Evolutionary conservation across 371 early-diverging fungal genomes (phyloP), one percentile per base, ranked within the genome.

Genomic region (Umbelopsis sp.): DNA sequence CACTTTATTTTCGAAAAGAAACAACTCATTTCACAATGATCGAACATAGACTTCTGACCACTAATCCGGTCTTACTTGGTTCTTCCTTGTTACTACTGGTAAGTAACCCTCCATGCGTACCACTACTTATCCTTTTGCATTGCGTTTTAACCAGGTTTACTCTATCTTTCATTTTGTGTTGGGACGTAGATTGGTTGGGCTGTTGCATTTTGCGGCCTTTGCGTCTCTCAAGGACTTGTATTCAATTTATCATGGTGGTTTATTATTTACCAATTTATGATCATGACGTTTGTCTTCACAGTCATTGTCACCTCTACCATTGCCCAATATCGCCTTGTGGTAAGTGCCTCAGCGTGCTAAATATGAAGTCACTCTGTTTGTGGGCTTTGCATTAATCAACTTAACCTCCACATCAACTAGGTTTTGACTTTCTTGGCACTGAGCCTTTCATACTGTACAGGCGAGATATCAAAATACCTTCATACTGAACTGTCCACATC

Each of bases 181-280:
- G 4, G 11, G 8, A 29, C 20, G 62, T 63, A 80, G 81, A 70
- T 75, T 63, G 82, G 80, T 11, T 82, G 82, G 82, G 38, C 76
- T 3, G 53, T 78, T 48, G 65, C 76, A n/a, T 80, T 82, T 71
- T 64, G 70, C 32, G 78, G 80, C 38, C 69, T 82, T 44, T 80
- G 80, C 67, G 67, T 71, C n/a, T 70, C 80, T 6, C 70, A 53
- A 29, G 16, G 65, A 24, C 63, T 52, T 46, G 69, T 68, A 50
- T 64, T 65, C 20, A 32, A 70, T 1, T 37, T 74, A 20, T 80
- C 80, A 20, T 82, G 82, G 82, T 82, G 80, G 75, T 68, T 75
- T 46, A 67, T 72, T 20, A 65, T 69, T 1, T 79, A 69, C 52
- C 71, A 82, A 16, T 67, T 78, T 9, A 53, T 68, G 9, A 44